phyloP scores from a whole-genome alignment of 164 flowering plant species.

The Cinnamomum chago region DNA sequence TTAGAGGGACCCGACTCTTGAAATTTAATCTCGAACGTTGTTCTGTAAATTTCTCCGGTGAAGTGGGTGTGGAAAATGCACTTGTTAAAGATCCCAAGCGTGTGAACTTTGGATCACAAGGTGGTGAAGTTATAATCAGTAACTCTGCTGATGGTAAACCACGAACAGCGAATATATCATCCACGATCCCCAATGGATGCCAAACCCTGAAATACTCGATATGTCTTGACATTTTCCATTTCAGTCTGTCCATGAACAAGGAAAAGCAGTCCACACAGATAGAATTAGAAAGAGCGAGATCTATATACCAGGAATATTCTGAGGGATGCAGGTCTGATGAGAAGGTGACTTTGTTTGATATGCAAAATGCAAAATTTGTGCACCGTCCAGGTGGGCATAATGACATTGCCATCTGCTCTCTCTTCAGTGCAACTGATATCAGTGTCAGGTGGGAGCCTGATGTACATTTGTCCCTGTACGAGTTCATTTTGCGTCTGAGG shows the following conservation, averaged over 20 bases:
- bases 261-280: slow-evolving; percentile 79
- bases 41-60: slow-evolving; percentile 62
- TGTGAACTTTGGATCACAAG: slow-evolving; percentile 96
- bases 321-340: slow-evolving; percentile 41
- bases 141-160: slow-evolving; percentile 80
- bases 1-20: slow-evolving; percentile 65
- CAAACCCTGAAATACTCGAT: slow-evolving; percentile 55
- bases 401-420: slow-evolving; percentile 80
- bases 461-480: slow-evolving; percentile 74
- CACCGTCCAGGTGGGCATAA: slow-evolving; percentile 78
- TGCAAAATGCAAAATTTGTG: slow-evolving; percentile 95
- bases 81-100: slow-evolving; percentile 82
- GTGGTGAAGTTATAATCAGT: slow-evolving; percentile 67
- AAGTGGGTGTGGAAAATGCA: slow-evolving; percentile 67
- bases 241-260: slow-evolving; percentile 69
- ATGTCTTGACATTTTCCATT: slow-evolving; percentile 78
- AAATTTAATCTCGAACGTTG: slow-evolving; percentile 85
- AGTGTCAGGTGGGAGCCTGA: slow-evolving; percentile 94
- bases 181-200: slow-evolving; percentile 47
- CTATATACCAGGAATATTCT: slow-evolving; percentile 63
- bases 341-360: slow-evolving; percentile 72
- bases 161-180: slow-evolving; percentile 63
- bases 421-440: slow-evolving; percentile 94
- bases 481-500: slow-evolving; percentile 64
- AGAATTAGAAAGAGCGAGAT: slow-evolving; percentile 89